Evolutionary conservation across 2,329 filamentous ascomycete genomes (phyloP).

Genomic region (Diaporthe nobilis): DNA sequence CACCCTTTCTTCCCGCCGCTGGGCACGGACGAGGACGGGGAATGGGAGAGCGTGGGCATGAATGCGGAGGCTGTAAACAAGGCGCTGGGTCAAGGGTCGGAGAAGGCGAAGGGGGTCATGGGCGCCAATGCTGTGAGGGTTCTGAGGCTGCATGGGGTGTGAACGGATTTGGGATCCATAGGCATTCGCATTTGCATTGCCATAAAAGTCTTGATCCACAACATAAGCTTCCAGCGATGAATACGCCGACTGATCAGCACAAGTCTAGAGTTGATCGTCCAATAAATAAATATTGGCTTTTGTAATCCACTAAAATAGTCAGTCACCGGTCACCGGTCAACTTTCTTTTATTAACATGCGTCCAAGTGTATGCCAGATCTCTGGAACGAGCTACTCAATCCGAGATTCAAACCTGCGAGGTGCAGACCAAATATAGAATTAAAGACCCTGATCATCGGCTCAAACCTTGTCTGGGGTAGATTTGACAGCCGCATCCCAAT

Average conservation of each 20-base stretch:
- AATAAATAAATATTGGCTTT: neutral
- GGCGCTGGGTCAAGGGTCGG: conserved; percentile 46
- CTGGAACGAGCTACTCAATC: neutral
- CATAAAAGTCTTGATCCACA: conserved; percentile 6
- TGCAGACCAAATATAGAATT: conserved; percentile 7
- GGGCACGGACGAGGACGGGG: conserved; percentile 69
- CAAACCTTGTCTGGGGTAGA: conserved; percentile 31
- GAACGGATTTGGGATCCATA: neutral
- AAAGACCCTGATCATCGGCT: conserved; percentile 29
- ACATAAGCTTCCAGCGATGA: conserved; percentile 18
- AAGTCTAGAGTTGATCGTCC: conserved; percentile 13
- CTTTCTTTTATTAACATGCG: neutral
- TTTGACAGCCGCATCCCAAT: conserved; percentile 31
- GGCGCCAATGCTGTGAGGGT: conserved; percentile 49
- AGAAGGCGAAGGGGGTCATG: conserved; percentile 47
- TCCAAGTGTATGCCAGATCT: neutral
- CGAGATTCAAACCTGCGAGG: neutral
- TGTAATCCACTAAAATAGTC: neutral
- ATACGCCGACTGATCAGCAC: neutral
- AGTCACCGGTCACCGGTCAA: neutral
- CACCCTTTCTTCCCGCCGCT: conserved; percentile 89
- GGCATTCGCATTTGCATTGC: neutral
- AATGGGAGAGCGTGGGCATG: conserved; percentile 78
- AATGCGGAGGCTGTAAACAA: conserved; percentile 53
- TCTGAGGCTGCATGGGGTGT: conserved; percentile 46